phyloP scores from a whole-genome alignment of 257 asterid species.

The Ocimum tenuiflorum region DNA sequence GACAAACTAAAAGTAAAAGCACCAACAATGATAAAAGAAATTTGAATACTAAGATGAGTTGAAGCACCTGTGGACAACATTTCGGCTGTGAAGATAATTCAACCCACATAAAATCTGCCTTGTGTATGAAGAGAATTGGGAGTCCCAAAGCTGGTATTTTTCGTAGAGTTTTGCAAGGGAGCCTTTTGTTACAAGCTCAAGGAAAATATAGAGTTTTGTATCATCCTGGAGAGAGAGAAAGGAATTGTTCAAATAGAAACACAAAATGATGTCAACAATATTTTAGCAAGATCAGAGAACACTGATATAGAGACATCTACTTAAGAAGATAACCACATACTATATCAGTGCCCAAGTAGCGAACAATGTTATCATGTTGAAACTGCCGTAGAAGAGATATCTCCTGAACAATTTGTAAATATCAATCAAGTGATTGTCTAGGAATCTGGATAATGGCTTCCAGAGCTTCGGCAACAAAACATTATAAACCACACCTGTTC shows the following conservation, averaged over 20 bases:
- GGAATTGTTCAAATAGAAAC: background rate
- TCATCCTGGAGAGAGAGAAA: constrained; percentile 31
- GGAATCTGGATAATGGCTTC: background rate
- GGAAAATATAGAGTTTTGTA: constrained; percentile 49
- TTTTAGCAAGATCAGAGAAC: constrained; percentile 10
- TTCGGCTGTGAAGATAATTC: constrained; percentile 48
- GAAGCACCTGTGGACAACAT: constrained; percentile 58
- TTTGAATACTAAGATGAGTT: constrained; percentile 1
- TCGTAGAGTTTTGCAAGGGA: constrained; percentile 47
- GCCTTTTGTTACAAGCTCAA: constrained; percentile 54
- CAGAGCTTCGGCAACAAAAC: constrained; percentile 10
- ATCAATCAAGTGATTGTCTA: background rate
- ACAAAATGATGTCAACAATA: constrained; percentile 4
- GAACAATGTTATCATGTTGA: constrained; percentile 51
- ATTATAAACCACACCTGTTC: constrained; percentile 36
- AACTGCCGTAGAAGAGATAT: constrained; percentile 46
- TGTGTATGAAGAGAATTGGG: constrained; percentile 56
- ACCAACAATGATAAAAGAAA: constrained; percentile 1
- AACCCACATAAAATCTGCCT: constrained; percentile 59
- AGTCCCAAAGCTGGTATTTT: constrained; percentile 42
- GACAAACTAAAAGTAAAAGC: background rate
- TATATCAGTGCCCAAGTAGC: constrained; percentile 55
- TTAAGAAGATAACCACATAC: constrained; percentile 27
- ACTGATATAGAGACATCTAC: constrained; percentile 2
- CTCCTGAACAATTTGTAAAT: constrained; percentile 38